phyloP scores from a whole-genome alignment of 2,329 filamentous ascomycete genomes.

The Alternaria triticimaculans region DNA sequence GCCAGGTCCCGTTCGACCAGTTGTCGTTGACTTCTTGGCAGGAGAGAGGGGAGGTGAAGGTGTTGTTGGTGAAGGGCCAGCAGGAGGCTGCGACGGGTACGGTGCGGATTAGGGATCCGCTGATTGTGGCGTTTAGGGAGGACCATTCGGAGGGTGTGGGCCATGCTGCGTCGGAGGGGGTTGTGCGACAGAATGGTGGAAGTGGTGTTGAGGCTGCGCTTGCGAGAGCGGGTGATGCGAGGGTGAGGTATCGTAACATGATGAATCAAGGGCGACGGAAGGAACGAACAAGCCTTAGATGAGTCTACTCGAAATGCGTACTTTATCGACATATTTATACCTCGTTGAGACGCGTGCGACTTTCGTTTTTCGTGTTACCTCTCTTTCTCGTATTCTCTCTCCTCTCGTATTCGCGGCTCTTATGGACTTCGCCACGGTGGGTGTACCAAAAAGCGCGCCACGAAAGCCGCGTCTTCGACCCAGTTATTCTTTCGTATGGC shows the following conservation, averaged over 20 bases:
- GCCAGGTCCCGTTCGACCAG: slow-evolving; percentile 41
- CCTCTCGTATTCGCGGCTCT: background rate
- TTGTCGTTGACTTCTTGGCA: slow-evolving; percentile 33
- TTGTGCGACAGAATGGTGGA: background rate
- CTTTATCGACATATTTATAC: background rate
- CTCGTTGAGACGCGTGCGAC: background rate
- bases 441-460: background rate
- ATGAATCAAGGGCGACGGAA: too few species aligned
- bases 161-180: background rate
- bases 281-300: background rate
- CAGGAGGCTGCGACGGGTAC: background rate
- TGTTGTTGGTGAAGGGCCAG: slow-evolving; percentile 30
- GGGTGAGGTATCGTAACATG: background rate
- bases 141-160: background rate
- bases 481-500: background rate
- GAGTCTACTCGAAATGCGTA: too few species aligned
- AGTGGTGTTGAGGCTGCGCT: background rate
- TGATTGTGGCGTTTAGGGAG: background rate
- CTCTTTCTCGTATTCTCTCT: background rate
- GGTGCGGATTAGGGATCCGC: background rate
- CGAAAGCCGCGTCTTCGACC: background rate
- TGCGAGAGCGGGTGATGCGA: background rate
- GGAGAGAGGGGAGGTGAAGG: slow-evolving; percentile 28
- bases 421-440: background rate
- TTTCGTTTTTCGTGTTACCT: background rate